These are phyloP conservation scores for Pleurostoma richardsiae DNA, from an alignment of 2,329 filamentous ascomycete species.

Conservation along the genomic window DNA sequence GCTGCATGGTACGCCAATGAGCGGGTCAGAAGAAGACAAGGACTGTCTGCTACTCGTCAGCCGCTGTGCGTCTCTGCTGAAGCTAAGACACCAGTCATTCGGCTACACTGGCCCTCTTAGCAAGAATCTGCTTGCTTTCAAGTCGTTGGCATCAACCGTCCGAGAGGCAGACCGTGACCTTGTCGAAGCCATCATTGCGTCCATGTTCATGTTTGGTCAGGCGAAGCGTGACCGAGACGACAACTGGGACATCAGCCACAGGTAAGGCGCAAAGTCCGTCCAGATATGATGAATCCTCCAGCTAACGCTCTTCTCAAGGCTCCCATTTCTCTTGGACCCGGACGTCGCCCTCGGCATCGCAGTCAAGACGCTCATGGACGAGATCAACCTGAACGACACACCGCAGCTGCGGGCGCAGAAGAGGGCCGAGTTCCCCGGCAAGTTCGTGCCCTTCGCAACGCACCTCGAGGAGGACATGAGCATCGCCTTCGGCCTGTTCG, in stretches of 20 bases:
- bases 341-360: constrained; percentile 75
- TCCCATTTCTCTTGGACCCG: constrained; percentile 37
- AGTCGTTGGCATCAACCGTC: constrained; percentile 75
- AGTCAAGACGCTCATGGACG: constrained; percentile 66
- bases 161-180: constrained; percentile 77
- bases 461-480: constrained; percentile 56
- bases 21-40: constrained; percentile 66
- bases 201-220: constrained; percentile 77
- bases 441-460: constrained; percentile 54
- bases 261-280: constrained; percentile 46
- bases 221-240: constrained; percentile 66
- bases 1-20: constrained; percentile 49
- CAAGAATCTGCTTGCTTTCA: constrained; percentile 81
- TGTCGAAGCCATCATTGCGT: constrained; percentile 74
- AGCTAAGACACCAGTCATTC: constrained; percentile 74
- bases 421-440: constrained; percentile 44
- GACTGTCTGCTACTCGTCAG: constrained; percentile 76
- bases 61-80: constrained; percentile 77
- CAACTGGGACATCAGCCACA: constrained; percentile 63
- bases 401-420: constrained; percentile 31
- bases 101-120: constrained; percentile 94
- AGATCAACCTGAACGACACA: constrained; percentile 54
- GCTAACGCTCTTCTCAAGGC: constrained; percentile 4
- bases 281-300: not conserved
- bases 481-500: constrained; percentile 52